Evolutionary conservation across 2,329 filamentous ascomycete genomes (phyloP), one percentile per base, ranked within the genome.

Genomic region (Aspergillus sp.): DNA sequence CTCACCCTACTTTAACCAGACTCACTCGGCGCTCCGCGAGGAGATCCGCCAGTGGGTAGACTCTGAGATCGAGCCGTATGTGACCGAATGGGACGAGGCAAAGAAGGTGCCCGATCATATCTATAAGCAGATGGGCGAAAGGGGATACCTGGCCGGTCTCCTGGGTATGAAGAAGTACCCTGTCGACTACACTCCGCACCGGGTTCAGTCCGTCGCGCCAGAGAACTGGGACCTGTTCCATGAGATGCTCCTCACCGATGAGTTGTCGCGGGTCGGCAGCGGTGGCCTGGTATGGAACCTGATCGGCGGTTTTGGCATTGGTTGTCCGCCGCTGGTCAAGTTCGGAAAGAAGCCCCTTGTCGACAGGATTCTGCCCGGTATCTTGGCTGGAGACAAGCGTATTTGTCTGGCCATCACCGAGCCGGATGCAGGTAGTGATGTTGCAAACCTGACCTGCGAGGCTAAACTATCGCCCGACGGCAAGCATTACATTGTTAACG

Each of bases 141-240:
- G 91, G 49, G 95, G 95, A 43, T 99, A 97, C 75, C 86, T 99
- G 17, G 80, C 92, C n/a, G 95, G 95, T 68, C 83, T 98, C 60
- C 83, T 99, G 65, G 95, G 94, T 66, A 85, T 91, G 63, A 73
- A 78, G 63, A 73, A 78, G 55, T 98, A 91, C 80, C 92, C 91
- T 13, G 85, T 84, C 61, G 81, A 96, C 68, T 89, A 94, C 73
- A 88, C 87, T 21, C 81, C 88, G 45, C 85, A 89, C 73, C 81
- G 84, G 5, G 86, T 97, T 69, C 87, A 90, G 79, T 89, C 87
- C 52, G 95, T 99, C 12, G 78, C 89, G 0, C 82, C 91, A 0
- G 92, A 97, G 80, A 89, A 95, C 76, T 99, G 94, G 94, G 95
- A 99, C 80, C 86, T 96, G 48, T 99, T 98, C 88, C 95, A 99